Base-by-base conservation (phyloP, 352 stramenopile genomes). In the Globisporangium acanthophoron region DNA sequence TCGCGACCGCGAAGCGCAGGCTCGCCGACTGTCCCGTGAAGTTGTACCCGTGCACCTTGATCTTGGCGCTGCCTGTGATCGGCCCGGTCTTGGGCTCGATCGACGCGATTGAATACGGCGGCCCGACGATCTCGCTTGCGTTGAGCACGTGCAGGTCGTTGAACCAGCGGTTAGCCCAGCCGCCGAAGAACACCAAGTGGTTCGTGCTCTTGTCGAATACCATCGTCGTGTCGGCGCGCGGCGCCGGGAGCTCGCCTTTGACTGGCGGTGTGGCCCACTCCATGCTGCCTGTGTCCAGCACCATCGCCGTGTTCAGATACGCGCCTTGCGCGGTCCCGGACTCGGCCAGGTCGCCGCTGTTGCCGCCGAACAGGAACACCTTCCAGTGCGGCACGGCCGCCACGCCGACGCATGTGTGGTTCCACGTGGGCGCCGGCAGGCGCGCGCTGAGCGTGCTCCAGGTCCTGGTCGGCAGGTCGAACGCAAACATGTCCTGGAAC, bases 311-410 rank as follows among this genome's bases (percentile, higher is more conserved):
- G 59, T 97, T 97, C 35, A 91, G 65, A 53, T 96, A 97, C 21
- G 80, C 82, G 13, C 92, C 93, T 72, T 96, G 90, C 0, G 87
- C 87, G 1, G 89, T 92, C 13, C 76, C 73, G 0, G 90, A 85
- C 48, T 96, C 87, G 7, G 83, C 76, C 3, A 98, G 67, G 65
- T 98, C 91, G 12, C 96, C 95, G 46, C 88, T 97, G 69, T 98
- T 98, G 39, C 96, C 96, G 52, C 96, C 96, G 72, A 98, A 99
- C 55, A 98, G 80, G 62, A 99, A 99, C 3, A 99, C 78, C 66
- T 99, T 98, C 94, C 94, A 98, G 70, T 98, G 71, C 3, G 96
- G 96, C n/a, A 99, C 96, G 33, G 96, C 95, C 20, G 83, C 80
- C 9, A 98, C 93, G 43, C 85, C 91, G 12, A 98, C 84, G 40